These are phyloP conservation scores for Cocos nucifera DNA, from an alignment of 176 grass and related monocot species.

Conservation along the genomic window DNA sequence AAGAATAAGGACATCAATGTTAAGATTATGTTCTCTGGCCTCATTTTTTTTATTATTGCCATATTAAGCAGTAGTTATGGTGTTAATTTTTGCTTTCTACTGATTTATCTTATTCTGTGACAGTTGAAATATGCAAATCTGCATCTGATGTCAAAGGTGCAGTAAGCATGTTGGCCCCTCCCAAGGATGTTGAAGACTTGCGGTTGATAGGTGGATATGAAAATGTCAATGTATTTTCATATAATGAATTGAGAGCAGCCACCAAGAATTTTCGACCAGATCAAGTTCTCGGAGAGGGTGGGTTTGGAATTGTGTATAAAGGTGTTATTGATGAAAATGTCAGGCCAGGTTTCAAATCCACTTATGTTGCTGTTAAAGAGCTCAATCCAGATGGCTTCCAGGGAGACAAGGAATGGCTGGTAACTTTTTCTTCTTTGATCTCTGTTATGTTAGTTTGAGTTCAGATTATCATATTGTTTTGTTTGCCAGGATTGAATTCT, in stretches of 20 bases:
- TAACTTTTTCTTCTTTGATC: constrained; percentile 21
- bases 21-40: too few species aligned
- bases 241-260: constrained; percentile 58
- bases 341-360: constrained; percentile 55
- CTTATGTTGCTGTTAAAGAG: constrained; percentile 84
- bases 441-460: constrained; percentile 10
- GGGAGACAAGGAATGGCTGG: constrained; percentile 97
- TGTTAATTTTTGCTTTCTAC: constrained; percentile 1
- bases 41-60: too few species aligned
- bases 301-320: constrained; percentile 96
- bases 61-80: neutral
- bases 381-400: constrained; percentile 92
- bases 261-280: constrained; percentile 91
- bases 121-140: constrained; percentile 49
- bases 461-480: too few species aligned
- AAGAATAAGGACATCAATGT: too few species aligned
- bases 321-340: constrained; percentile 80
- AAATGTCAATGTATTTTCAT: constrained; percentile 81
- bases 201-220: constrained; percentile 60
- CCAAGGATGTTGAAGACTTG: constrained; percentile 76
- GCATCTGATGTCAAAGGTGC: constrained; percentile 31
- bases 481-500: too few species aligned
- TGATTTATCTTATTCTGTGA: constrained; percentile 27
- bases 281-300: constrained; percentile 86
- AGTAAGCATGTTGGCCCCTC: constrained; percentile 56